Conservation (phyloP, 2,329 filamentous ascomycete genomes). For the Coniochaeta hoffmannii region DNA sequence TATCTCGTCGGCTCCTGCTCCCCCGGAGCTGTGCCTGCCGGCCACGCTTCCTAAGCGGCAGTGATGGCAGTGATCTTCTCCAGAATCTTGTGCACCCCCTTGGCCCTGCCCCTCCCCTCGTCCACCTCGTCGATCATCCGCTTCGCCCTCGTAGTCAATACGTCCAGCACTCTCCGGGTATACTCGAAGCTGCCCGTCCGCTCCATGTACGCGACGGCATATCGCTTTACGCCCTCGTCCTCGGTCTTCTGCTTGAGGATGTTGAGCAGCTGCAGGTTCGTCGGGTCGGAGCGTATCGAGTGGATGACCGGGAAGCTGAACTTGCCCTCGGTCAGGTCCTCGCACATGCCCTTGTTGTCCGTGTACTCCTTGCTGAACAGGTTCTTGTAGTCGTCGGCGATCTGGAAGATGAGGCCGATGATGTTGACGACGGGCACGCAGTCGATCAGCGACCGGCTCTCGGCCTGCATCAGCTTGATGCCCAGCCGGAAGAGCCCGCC, state of each 20-base stretch:
- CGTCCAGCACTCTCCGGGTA: constrained; percentile 58
- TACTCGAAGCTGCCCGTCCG: constrained; percentile 84
- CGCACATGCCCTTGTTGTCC: constrained; percentile 85
- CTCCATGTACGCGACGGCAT: constrained; percentile 89
- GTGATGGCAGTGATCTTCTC: constrained; percentile 46
- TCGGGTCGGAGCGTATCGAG: constrained; percentile 70
- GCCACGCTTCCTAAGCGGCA: constrained; percentile 11
- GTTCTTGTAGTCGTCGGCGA: constrained; percentile 91
- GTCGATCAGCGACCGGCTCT: constrained; percentile 51
- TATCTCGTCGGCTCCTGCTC: too few species aligned
- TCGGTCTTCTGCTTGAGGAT: constrained; percentile 86
- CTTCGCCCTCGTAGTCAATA: constrained; percentile 57
- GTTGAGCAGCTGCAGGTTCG: constrained; percentile 75
- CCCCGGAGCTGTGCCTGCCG: not conserved
- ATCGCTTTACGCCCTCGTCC: constrained; percentile 82
- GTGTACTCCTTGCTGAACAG: constrained; percentile 68
- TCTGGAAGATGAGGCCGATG: constrained; percentile 81
- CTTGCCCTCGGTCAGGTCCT: constrained; percentile 95
- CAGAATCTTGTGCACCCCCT: constrained; percentile 57
- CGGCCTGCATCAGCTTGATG: constrained; percentile 82
- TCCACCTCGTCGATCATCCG: constrained; percentile 59
- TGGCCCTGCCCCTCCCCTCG: constrained; percentile 45
- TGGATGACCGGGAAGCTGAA: constrained; percentile 96
- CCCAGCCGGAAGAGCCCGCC: constrained; percentile 79
- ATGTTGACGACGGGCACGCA: constrained; percentile 80